These are phyloP conservation scores for Oryza nivara DNA, from an alignment of 176 grass and related monocot species.

Conservation along the genomic window DNA sequence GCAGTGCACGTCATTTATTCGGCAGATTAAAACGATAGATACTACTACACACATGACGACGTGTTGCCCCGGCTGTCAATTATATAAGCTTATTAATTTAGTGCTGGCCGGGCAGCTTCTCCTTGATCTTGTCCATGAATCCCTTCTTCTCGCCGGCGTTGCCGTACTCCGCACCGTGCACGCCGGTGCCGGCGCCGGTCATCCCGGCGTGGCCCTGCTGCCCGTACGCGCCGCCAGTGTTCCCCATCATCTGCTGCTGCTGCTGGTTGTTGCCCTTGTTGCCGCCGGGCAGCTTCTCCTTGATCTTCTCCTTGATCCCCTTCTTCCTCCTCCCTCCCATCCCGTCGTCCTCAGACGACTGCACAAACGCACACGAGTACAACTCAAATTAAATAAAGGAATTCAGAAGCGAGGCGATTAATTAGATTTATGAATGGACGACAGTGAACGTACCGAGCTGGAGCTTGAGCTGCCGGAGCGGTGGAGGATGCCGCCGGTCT, in stretches of 20 bases:
- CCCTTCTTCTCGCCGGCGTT: constrained; percentile 62
- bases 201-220: constrained; percentile 36
- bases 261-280: background rate
- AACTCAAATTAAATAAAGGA: no score
- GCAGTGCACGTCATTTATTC: no score
- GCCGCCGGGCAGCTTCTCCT: no score
- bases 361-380: background rate
- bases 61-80: no score
- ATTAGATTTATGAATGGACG: no score
- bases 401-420: no score
- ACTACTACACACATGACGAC: no score
- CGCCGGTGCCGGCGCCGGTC: background rate
- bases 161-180: background rate
- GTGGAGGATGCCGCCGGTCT: constrained; percentile 36
- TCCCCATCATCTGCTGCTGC: background rate
- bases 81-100: constrained; percentile 3
- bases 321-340: constrained; percentile 61
- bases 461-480: constrained; percentile 67
- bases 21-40: no score
- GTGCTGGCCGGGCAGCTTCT: constrained; percentile 67
- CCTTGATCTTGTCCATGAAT: constrained; percentile 73
- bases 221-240: background rate
- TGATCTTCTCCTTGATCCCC: constrained; percentile 49
- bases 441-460: constrained; percentile 47
- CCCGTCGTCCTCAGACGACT: constrained; percentile 58